These are phyloP conservation scores for Corynascus novoguineensis DNA, from an alignment of 495 filamentous ascomycete species.

Conservation along the genomic window DNA sequence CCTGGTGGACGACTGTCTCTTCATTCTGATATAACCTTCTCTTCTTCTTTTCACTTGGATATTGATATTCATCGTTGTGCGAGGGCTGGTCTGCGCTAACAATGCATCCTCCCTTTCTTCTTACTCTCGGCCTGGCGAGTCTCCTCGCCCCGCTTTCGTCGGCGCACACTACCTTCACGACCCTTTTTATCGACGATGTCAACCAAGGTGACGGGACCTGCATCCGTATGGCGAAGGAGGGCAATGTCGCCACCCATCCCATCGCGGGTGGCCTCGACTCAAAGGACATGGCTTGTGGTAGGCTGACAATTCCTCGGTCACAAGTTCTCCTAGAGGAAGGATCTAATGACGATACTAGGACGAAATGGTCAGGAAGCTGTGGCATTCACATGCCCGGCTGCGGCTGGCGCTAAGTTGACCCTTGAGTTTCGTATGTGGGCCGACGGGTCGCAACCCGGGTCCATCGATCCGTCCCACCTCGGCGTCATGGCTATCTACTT, in stretches of 20 bases:
- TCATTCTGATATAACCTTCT: not conserved
- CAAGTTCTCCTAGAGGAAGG: not conserved
- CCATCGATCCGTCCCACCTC: conserved; percentile 59
- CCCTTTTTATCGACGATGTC: conserved; percentile 57
- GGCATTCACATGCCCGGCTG: conserved; percentile 51
- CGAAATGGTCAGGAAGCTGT: conserved; percentile 52
- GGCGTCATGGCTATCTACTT: conserved; percentile 70
- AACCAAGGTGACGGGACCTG: conserved; percentile 64
- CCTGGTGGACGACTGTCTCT: not conserved
- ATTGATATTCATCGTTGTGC: too few relatives aligned
- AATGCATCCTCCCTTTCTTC: conserved; percentile 25
- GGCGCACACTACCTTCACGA: conserved; percentile 64
- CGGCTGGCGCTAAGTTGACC: conserved; percentile 50
- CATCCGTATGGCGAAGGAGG: conserved; percentile 57
- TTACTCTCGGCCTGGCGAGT: conserved; percentile 28
- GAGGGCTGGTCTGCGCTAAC: conserved; percentile 12
- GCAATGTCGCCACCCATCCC: conserved; percentile 47
- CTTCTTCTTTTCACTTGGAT: not conserved
- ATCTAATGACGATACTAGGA: conserved; percentile 36
- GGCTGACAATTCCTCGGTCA: not conserved
- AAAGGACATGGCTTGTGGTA: conserved; percentile 67
- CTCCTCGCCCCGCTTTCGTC: conserved; percentile 26
- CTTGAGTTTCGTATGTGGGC: conserved; percentile 60
- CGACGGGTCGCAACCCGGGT: conserved; percentile 48
- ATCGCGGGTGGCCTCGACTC: conserved; percentile 42